Conservation (phyloP, 2,329 filamentous ascomycete species). For the Neobulgaria alba region DNA sequence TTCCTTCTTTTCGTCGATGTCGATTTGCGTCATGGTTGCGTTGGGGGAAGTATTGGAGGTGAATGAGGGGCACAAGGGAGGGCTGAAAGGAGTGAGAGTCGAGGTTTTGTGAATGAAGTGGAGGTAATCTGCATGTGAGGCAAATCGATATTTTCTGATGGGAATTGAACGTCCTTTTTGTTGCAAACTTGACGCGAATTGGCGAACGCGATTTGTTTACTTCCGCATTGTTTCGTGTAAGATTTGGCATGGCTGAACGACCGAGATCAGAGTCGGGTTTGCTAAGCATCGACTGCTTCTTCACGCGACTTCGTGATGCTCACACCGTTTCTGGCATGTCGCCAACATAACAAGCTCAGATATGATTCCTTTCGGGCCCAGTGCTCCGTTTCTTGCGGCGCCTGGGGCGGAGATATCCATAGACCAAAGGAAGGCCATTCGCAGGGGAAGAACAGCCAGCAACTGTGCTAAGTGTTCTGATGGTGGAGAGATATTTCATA, state of each 20-base stretch:
- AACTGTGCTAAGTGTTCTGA: neutral
- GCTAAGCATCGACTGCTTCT: neutral
- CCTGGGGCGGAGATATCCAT: neutral
- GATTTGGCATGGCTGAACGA: neutral
- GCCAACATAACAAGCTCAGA: neutral
- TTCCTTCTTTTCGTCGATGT: neutral
- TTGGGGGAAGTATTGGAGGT: no score
- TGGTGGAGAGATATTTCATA: neutral
- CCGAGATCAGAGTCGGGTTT: neutral
- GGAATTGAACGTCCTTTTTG: neutral
- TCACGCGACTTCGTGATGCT: neutral
- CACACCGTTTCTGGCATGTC: neutral
- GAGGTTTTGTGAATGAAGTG: neutral
- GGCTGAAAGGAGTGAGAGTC: no score
- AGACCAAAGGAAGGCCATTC: neutral
- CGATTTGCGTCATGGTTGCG: neutral
- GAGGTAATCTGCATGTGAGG: neutral
- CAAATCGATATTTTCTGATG: neutral
- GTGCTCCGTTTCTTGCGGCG: neutral
- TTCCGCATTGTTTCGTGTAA: neutral
- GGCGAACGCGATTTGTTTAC: neutral
- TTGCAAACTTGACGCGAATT: neutral
- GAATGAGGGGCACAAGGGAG: neutral
- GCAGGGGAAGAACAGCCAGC: neutral
- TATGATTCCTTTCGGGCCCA: neutral